Percentiles rank a stretch among this genome's conserved stretches.
Conservation (phyloP, 2,329 filamentous ascomycete species). For the Lachnellula subtilissima region DNA sequence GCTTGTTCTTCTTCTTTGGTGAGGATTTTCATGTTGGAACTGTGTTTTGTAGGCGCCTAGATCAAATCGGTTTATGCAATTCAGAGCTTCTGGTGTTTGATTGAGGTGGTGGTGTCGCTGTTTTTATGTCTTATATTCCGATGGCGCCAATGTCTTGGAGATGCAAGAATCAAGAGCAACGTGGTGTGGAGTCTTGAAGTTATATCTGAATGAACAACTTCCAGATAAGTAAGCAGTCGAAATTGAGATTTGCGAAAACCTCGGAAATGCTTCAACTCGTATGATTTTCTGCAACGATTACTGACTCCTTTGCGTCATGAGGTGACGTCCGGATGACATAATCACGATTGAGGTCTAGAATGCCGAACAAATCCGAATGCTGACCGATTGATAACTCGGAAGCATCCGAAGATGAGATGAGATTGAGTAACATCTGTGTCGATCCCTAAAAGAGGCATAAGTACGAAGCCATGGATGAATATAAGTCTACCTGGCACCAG, state of each 20-base stretch:
- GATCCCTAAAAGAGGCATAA: no score
- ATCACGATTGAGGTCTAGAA: neutral
- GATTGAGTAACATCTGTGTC: no score
- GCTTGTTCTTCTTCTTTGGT: conserved; percentile 87
- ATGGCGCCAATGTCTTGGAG: neutral
- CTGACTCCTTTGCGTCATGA: neutral
- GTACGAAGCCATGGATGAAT: no score
- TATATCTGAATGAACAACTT: neutral
- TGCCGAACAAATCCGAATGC: no score
- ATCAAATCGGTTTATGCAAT: neutral
- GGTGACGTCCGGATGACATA: neutral
- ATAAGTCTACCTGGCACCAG: no score
- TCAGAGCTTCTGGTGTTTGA: neutral
- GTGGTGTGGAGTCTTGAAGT: neutral
- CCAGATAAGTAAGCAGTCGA: neutral
- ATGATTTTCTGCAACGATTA: neutral
- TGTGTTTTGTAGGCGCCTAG: neutral
- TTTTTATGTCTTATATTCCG: neutral
- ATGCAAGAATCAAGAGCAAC: neutral
- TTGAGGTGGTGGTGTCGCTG: neutral
- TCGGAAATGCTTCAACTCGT: neutral
- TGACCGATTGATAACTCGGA: neutral
- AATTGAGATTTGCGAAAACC: neutral
- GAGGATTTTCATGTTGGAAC: conserved; percentile 76
- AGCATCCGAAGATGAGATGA: no score